Evolutionary conservation across 306 rosid species (phyloP).

Genomic region (Sophora flavescens): DNA sequence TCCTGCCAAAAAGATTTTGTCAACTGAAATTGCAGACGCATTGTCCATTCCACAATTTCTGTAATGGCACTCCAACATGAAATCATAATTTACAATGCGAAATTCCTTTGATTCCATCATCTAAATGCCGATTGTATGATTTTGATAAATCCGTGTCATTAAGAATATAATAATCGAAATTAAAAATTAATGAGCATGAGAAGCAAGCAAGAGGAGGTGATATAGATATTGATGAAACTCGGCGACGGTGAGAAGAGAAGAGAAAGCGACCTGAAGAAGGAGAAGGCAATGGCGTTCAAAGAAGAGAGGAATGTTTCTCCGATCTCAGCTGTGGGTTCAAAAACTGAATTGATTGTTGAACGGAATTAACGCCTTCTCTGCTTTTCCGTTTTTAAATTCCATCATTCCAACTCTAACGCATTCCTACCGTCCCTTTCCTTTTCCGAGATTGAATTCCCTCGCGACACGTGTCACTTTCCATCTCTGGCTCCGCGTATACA

Average conservation of each 20-base stretch:
- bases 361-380: constrained; percentile 22
- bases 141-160: neutral
- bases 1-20: neutral
- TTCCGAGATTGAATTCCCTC: constrained; percentile 1
- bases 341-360: constrained; percentile 16
- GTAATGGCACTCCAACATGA: too few species aligned
- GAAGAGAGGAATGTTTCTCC: constrained; percentile 22
- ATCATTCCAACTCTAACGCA: neutral
- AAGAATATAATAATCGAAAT: neutral
- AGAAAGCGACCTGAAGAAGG: constrained; percentile 51
- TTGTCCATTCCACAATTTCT: too few species aligned
- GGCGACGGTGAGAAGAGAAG: neutral
- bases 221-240: neutral
- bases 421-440: constrained; percentile 36
- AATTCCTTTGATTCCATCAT: neutral
- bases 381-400: constrained; percentile 44
- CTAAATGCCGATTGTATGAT: neutral
- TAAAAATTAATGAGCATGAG: neutral
- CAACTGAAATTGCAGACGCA: neutral
- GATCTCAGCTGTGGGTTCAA: constrained; percentile 52
- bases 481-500: constrained; percentile 34
- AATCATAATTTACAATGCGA: neutral
- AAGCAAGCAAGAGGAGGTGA: neutral
- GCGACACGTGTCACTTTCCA: constrained; percentile 53
- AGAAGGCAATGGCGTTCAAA: constrained; percentile 17